These are phyloP conservation scores for Chlorophyllum brunneum DNA, from an alignment of 768 basidiomycete species.

Conservation along the genomic window DNA sequence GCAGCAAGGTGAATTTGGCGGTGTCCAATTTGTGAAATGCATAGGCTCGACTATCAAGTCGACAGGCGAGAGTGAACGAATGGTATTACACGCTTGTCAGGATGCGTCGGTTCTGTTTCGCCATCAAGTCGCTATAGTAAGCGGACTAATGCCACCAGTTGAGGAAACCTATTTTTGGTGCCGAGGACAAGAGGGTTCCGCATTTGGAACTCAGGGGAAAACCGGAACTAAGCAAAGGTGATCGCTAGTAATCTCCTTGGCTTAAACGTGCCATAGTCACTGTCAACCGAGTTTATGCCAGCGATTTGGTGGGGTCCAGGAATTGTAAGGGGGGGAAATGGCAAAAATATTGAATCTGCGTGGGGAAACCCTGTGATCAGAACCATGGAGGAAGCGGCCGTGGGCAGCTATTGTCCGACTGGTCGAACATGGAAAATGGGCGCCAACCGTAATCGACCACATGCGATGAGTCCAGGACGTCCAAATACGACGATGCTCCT, in stretches of 20 bases:
- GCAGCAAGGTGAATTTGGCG: constrained; percentile 4
- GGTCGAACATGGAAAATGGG: background rate
- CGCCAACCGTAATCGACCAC: constrained; percentile 14
- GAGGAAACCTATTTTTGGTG: constrained; percentile 19
- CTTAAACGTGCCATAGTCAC: constrained; percentile 4
- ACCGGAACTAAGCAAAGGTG: constrained; percentile 1
- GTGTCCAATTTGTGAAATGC: constrained; percentile 5
- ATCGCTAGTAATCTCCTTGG: constrained; percentile 8
- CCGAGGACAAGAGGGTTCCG: constrained; percentile 21
- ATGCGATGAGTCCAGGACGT: constrained; percentile 12
- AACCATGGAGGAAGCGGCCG: constrained; percentile 7
- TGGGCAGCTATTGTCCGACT: background rate
- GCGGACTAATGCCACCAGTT: constrained; percentile 8
- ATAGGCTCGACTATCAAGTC: constrained; percentile 5
- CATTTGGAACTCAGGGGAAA: constrained; percentile 9
- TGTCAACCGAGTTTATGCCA: constrained; percentile 13
- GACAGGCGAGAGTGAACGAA: constrained; percentile 13
- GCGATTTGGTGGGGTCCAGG: background rate
- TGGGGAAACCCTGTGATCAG: background rate
- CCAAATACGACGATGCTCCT: constrained; percentile 15
- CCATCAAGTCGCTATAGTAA: constrained; percentile 17
- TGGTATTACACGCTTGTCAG: constrained; percentile 19
- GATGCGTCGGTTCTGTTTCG: constrained; percentile 9
- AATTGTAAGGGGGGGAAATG: background rate
- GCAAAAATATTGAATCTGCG: background rate